These are phyloP conservation scores for Tricholoma terreum DNA, from an alignment of 768 basidiomycete species.

Conservation along the genomic window DNA sequence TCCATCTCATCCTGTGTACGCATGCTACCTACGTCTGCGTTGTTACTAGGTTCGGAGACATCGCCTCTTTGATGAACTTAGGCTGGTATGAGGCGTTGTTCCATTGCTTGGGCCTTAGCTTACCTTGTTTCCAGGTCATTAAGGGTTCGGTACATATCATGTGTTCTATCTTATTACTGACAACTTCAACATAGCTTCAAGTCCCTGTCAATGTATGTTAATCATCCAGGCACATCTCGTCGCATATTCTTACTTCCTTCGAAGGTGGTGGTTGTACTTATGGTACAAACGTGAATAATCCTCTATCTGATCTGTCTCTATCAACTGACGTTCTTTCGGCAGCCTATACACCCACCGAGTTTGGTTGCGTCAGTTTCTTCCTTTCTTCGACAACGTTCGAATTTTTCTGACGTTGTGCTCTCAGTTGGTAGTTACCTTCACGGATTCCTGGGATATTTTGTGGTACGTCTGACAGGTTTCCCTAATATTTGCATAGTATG, in stretches of 20 bases:
- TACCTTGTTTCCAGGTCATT: slow-evolving; percentile 17
- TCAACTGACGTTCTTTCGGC: background rate
- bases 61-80: slow-evolving; percentile 9
- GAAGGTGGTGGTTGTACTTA: slow-evolving; percentile 39
- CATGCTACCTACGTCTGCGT: slow-evolving; percentile 27
- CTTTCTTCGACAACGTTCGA: background rate
- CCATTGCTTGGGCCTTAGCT: background rate
- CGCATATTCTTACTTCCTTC: background rate
- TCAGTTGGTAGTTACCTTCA: slow-evolving; percentile 38
- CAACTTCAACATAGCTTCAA: slow-evolving; percentile 31
- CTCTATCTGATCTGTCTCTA: background rate
- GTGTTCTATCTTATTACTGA: background rate
- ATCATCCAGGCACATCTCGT: background rate
- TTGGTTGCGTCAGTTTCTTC: slow-evolving; percentile 40
- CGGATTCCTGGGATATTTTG: slow-evolving; percentile 34
- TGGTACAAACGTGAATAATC: slow-evolving; percentile 40
- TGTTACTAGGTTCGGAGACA: slow-evolving; percentile 22
- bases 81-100: slow-evolving; percentile 1
- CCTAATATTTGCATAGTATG: background rate
- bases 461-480: slow-evolving; percentile 21
- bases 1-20: slow-evolving; percentile 26
- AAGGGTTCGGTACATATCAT: slow-evolving; percentile 12
- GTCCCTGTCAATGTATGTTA: slow-evolving; percentile 38
- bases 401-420: background rate
- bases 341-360: slow-evolving; percentile 46